Base-by-base conservation (phyloP, 1,284 basidiomycete species). In the Microbotryum violaceum region DNA sequence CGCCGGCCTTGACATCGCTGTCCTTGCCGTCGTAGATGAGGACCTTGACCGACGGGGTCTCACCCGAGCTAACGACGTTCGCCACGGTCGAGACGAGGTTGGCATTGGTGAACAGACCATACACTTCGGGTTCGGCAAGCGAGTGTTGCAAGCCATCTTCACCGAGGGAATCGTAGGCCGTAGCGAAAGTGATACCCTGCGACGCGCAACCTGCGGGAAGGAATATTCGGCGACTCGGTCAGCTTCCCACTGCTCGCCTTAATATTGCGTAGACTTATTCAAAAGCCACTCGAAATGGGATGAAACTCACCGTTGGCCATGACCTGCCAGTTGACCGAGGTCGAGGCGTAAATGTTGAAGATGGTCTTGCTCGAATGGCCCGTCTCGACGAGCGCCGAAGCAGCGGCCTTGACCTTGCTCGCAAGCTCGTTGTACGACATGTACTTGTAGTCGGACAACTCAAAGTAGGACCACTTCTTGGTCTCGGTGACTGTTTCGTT, bases 81-180 rank as follows among this genome's bases (percentile, higher is more conserved):
- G 86, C 23, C 83, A 87, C 70, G 33, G 75, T 75, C 9, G 65
- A 60, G 27, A 98, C 83, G 25, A 97, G 85, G 45, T 90, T 87
- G 31, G 87, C 87, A 72, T 98, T 97, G 67, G 93, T 96, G 78
- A 94, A 97, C 67, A 96, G 78, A 66, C 86, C 88, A 42, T 85
- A 82, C 64, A 89, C 92, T 49, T 86, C 80, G 31, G 93, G 92
- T 76, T 97, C 93, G 75, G 87, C 86, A 61, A 98, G 83, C 4
- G 94, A 94, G 76, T 97, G 92, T 9, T 86, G 37, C 25, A 65
- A 55, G 55, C 78, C 78, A 21, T 78, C 75, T 44, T 77, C 75
- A 18, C 94, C 94, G 47, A 98, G 86, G 1, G 92, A 96, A 75
- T 97, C 94, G 77, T 98, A 98, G 1, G 93, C 93, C 1, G 94